Conservation (phyloP, 495 filamentous ascomycete species). For the Pyrenopolyporus hunteri region DNA sequence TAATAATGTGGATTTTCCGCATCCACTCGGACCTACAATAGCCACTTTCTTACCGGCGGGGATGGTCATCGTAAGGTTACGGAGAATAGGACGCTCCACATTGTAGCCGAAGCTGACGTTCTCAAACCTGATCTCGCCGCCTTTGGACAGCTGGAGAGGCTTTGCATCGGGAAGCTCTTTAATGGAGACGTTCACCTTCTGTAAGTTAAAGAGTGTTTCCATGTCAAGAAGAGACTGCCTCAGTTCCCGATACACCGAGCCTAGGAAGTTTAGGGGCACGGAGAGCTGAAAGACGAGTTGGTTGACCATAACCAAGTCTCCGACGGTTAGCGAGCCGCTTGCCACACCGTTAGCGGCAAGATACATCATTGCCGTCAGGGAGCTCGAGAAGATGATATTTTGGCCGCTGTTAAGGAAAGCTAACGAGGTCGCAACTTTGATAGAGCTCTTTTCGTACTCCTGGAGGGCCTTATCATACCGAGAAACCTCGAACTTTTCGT, state of each 20-base stretch:
- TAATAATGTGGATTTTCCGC: constrained; percentile 93
- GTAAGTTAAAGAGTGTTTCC: constrained; percentile 98
- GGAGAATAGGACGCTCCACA: constrained; percentile 83
- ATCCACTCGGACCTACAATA: constrained; percentile 92
- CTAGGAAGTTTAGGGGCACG: constrained; percentile 93
- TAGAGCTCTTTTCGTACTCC: constrained; percentile 89
- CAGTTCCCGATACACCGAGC: constrained; percentile 93
- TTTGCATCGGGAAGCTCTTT: constrained; percentile 76
- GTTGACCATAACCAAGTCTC: constrained; percentile 97
- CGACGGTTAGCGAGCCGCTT: constrained; percentile 81
- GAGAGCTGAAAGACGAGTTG: constrained; percentile 98
- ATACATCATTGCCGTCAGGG: constrained; percentile 98
- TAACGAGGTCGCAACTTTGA: constrained; percentile 93
- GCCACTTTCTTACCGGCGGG: constrained; percentile 95
- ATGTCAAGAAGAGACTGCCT: constrained; percentile 94
- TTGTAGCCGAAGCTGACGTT: constrained; percentile 96
- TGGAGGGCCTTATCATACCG: constrained; percentile 88
- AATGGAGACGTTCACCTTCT: constrained; percentile 93
- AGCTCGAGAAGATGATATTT: constrained; percentile 94
- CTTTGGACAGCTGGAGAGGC: constrained; percentile 69
- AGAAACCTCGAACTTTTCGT: constrained; percentile 89
- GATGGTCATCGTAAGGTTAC: constrained; percentile 83
- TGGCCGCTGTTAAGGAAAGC: constrained; percentile 97
- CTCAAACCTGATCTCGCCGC: constrained; percentile 90
- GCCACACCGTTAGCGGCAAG: constrained; percentile 88